These are phyloP conservation scores for Elaphomyces granulatus DNA, from an alignment of 495 filamentous ascomycete genomes.

Conservation along the genomic window DNA sequence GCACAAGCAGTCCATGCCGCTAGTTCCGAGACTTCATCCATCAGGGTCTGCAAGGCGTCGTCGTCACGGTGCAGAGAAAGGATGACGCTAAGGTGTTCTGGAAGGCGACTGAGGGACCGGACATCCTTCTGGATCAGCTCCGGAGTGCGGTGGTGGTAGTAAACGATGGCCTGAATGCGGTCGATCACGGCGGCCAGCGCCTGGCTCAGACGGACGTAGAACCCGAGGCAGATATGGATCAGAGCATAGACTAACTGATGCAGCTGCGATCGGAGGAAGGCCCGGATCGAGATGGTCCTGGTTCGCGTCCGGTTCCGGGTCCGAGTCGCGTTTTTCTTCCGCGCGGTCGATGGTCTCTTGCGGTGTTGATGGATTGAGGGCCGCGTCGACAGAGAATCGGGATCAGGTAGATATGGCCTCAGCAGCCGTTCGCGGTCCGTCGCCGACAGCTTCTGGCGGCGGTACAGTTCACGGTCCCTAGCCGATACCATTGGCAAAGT, in stretches of 20 bases:
- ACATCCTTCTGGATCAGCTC: slow-evolving; percentile 84
- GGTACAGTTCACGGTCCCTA: slow-evolving; percentile 43
- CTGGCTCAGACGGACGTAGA: slow-evolving; percentile 70
- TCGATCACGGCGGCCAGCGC: slow-evolving; percentile 63
- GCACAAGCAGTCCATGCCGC: slow-evolving; percentile 82
- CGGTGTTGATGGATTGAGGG: slow-evolving; percentile 8
- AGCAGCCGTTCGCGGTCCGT: slow-evolving; percentile 58
- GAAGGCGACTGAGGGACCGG: slow-evolving; percentile 52
- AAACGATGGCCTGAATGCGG: slow-evolving; percentile 60
- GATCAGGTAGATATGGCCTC: slow-evolving; percentile 59
- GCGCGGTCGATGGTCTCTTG: slow-evolving; percentile 13
- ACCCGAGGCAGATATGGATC: slow-evolving; percentile 68
- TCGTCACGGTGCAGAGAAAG: slow-evolving; percentile 58
- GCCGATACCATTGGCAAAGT: slow-evolving; percentile 38
- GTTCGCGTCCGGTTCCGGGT: slow-evolving; percentile 5
- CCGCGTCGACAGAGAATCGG: slow-evolving; percentile 27
- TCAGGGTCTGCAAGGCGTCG: slow-evolving; percentile 57
- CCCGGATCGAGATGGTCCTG: slow-evolving; percentile 40
- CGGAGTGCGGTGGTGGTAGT: slow-evolving; percentile 88
- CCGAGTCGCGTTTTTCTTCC: slow-evolving; percentile 10
- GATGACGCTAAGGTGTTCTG: slow-evolving; percentile 78
- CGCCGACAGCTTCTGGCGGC: slow-evolving; percentile 46
- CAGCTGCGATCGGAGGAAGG: slow-evolving; percentile 50
- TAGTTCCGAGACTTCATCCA: slow-evolving; percentile 82
- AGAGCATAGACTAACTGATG: slow-evolving; percentile 55